These are phyloP conservation scores for Tephrocybe sp. DNA, from an alignment of 768 basidiomycete genomes.

Conservation along the genomic window DNA sequence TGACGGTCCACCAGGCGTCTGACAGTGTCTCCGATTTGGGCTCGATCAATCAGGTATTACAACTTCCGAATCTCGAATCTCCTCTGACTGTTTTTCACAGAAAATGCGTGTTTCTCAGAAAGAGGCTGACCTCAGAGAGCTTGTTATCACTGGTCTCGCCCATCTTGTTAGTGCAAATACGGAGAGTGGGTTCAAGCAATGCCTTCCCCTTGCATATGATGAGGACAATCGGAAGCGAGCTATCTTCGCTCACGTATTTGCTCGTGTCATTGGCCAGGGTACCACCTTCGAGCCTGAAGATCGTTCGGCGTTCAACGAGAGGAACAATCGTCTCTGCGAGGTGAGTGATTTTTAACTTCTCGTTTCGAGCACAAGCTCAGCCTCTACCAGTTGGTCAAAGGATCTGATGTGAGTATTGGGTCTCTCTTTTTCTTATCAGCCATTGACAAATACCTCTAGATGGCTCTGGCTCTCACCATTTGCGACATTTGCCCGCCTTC, in stretches of 20 bases:
- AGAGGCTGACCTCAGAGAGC: slow-evolving; percentile 66
- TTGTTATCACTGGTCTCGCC: slow-evolving; percentile 78
- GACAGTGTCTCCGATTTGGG: slow-evolving; percentile 52
- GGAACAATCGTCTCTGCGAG: slow-evolving; percentile 57
- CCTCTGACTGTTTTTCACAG: slow-evolving; percentile 22
- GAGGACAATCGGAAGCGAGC: slow-evolving; percentile 64
- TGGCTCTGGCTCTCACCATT: slow-evolving; percentile 80
- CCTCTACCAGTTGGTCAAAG: slow-evolving; percentile 64
- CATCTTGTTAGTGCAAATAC: slow-evolving; percentile 83
- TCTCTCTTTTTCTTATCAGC: neutral
- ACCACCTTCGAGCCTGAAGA: slow-evolving; percentile 72
- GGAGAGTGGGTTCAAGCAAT: slow-evolving; percentile 88
- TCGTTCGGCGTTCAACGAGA: slow-evolving; percentile 43
- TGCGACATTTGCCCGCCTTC: slow-evolving; percentile 80
- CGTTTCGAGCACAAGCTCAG: neutral
- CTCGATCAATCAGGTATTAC: slow-evolving; percentile 44
- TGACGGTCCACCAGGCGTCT: slow-evolving; percentile 32
- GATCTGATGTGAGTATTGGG: slow-evolving; percentile 57
- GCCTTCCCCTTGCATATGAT: slow-evolving; percentile 77
- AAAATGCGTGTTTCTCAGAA: slow-evolving; percentile 45
- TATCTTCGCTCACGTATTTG: slow-evolving; percentile 85
- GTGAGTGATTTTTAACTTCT: slow-evolving; percentile 32
- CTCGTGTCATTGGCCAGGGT: slow-evolving; percentile 77
- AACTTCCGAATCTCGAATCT: neutral
- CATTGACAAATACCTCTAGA: slow-evolving; percentile 37